Percentiles rank a stretch among this genome's conserved stretches.
These are phyloP conservation scores for Paulownia fortunei DNA, from an alignment of 257 asterid genomes.

Conservation along the genomic window DNA sequence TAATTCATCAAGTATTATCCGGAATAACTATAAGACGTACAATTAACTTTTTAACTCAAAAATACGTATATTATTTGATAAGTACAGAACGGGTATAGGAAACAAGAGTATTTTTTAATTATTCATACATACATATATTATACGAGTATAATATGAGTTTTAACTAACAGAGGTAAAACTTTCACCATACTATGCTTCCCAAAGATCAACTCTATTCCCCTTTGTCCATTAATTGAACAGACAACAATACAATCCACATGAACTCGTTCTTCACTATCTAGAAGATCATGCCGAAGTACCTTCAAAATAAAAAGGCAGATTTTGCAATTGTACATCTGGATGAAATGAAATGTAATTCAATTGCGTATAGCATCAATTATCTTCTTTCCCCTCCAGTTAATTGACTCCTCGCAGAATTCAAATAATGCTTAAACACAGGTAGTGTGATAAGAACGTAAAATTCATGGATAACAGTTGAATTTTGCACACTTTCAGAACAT, in stretches of 20 bases:
- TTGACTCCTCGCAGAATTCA: background rate
- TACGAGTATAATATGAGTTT: no score
- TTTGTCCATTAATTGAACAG: background rate
- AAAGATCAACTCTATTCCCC: background rate
- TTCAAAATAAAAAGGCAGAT: background rate
- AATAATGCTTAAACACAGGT: background rate
- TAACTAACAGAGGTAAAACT: no score
- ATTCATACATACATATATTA: no score
- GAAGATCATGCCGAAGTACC: constrained; percentile 4
- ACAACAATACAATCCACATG: background rate
- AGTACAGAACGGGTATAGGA: no score
- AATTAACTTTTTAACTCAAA: no score
- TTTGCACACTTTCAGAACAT: constrained; percentile 9
- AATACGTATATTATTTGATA: no score
- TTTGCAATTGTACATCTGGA: background rate
- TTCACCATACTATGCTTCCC: background rate
- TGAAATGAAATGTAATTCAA: background rate
- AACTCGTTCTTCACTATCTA: constrained; percentile 14
- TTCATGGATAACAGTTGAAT: background rate
- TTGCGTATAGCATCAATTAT: background rate
- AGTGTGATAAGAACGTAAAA: constrained; percentile 18
- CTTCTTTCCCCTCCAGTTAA: background rate
- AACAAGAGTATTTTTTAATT: no score
- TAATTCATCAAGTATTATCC: no score
- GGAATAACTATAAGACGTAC: no score